Conservation (phyloP, 129 eudicot genomes). For the Artemisia annua region DNA sequence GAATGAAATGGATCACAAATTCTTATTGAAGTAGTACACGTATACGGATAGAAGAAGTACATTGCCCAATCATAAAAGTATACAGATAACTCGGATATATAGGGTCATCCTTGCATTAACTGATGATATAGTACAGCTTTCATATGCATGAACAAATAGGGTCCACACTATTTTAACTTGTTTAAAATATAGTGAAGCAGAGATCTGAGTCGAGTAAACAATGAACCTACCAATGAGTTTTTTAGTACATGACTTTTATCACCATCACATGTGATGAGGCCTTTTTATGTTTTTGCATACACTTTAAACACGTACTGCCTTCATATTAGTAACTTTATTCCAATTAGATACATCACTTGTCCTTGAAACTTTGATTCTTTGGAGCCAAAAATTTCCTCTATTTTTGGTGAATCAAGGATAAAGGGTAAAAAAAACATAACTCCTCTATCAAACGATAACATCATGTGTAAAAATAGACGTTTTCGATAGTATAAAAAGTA, state of each 20-base stretch:
- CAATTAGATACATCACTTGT: constrained; percentile 26
- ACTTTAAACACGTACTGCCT: constrained; percentile 31
- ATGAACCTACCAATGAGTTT: constrained; percentile 19
- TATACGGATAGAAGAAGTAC: constrained; percentile 28
- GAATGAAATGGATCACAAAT: background rate
- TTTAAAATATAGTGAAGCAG: constrained; percentile 16
- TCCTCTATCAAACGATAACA: background rate
- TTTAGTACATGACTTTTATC: constrained; percentile 44
- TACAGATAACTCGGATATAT: background rate
- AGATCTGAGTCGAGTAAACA: constrained; percentile 30
- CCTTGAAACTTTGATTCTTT: constrained; percentile 25
- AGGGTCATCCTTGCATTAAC: constrained; percentile 19
- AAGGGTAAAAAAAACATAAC: constrained; percentile 1
- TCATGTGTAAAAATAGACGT: no score
- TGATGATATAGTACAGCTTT: constrained; percentile 28
- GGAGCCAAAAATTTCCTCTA: constrained; percentile 23
- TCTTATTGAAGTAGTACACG: constrained; percentile 2
- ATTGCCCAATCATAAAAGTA: constrained; percentile 18
- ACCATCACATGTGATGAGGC: constrained; percentile 42
- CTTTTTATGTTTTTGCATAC: constrained; percentile 36
- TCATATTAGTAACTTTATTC: constrained; percentile 25
- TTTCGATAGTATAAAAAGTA: no score
- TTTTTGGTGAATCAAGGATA: constrained; percentile 25
- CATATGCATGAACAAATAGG: constrained; percentile 18
- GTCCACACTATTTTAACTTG: constrained; percentile 27